phyloP scores from a whole-genome alignment of 2,329 filamentous ascomycete genomes.

The Venturiaceae sp. region DNA sequence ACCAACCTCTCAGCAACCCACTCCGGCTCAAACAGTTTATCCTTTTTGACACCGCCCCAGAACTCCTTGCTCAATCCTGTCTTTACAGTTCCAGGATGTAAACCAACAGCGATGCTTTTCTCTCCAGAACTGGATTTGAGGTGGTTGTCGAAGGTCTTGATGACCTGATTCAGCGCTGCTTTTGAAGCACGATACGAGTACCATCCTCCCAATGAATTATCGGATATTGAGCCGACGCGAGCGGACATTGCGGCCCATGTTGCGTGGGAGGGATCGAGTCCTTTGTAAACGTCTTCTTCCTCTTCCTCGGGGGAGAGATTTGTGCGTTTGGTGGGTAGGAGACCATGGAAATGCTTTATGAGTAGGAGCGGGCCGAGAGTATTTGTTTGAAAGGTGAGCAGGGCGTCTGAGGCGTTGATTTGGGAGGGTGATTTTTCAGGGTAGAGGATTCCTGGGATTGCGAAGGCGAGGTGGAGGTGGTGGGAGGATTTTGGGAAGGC shows the following conservation, averaged over 20 bases:
- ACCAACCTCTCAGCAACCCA: conserved; percentile 57
- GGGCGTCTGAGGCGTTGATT: conserved; percentile 49
- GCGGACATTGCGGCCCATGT: conserved; percentile 70
- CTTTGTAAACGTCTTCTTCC: conserved; percentile 13
- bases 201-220: conserved; percentile 70
- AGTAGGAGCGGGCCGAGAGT: conserved; percentile 64
- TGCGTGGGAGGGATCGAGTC: conserved; percentile 41
- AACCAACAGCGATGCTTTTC: conserved; percentile 55
- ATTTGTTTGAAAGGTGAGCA: conserved; percentile 66
- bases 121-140: conserved; percentile 47
- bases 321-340: conserved; percentile 54
- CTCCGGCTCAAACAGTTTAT: conserved; percentile 57
- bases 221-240: conserved; percentile 62
- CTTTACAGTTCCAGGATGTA: conserved; percentile 75
- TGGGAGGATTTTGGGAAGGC: conserved; percentile 42
- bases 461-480: conserved; percentile 60
- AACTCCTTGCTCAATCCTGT: conserved; percentile 65
- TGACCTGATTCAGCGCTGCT: conserved; percentile 60
- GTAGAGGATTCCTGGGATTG: conserved; percentile 60
- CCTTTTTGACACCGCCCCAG: conserved; percentile 52
- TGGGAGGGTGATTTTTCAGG: conserved; percentile 63
- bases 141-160: conserved; percentile 62
- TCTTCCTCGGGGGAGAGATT: conserved; percentile 18
- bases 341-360: conserved; percentile 62
- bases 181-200: conserved; percentile 73